Percentiles rank a stretch among this genome's conserved stretches.
These are phyloP conservation scores for Sisymbrium altissimum DNA, from an alignment of 345 rosid genomes.

Conservation along the genomic window DNA sequence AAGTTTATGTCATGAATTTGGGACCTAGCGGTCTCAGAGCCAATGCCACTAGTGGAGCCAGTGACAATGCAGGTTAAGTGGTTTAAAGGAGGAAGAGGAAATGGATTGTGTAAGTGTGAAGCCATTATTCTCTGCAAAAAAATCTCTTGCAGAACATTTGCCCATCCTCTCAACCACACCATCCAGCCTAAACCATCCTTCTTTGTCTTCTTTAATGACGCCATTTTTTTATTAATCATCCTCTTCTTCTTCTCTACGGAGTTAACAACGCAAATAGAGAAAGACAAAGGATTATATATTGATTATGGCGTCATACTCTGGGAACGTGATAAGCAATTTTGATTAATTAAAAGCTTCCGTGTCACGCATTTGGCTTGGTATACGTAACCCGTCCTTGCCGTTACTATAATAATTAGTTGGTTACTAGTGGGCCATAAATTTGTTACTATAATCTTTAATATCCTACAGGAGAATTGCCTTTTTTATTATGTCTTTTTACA, in stretches of 20 bases:
- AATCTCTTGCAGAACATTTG: conserved; percentile 51
- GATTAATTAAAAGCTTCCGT: background rate
- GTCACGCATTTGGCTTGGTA: background rate
- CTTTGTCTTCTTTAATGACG: conserved; percentile 17
- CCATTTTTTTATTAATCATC: background rate
- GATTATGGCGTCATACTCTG: background rate
- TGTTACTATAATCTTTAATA: background rate
- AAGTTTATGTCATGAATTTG: background rate
- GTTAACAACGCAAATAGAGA: background rate
- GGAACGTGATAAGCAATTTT: conserved; percentile 3
- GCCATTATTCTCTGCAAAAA: conserved; percentile 73
- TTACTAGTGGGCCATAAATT: background rate
- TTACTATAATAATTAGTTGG: background rate
- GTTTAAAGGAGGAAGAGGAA: conserved; percentile 64
- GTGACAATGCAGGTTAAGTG: conserved; percentile 76
- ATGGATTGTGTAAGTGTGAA: conserved; percentile 67
- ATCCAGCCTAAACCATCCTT: conserved; percentile 69
- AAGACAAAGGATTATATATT: background rate
- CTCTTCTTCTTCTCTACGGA: background rate
- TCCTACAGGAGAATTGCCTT: background rate
- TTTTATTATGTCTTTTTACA: background rate
- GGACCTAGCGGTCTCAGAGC: conserved; percentile 71
- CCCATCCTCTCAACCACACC: conserved; percentile 84
- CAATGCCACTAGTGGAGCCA: conserved; percentile 95
- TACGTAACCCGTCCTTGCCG: conserved; percentile 2